A percentile compares a stretch with the other conserved stretches of the same genome.
Conservation (phyloP, 2,329 filamentous ascomycete species). For the Mycocentrospora acerina region DNA sequence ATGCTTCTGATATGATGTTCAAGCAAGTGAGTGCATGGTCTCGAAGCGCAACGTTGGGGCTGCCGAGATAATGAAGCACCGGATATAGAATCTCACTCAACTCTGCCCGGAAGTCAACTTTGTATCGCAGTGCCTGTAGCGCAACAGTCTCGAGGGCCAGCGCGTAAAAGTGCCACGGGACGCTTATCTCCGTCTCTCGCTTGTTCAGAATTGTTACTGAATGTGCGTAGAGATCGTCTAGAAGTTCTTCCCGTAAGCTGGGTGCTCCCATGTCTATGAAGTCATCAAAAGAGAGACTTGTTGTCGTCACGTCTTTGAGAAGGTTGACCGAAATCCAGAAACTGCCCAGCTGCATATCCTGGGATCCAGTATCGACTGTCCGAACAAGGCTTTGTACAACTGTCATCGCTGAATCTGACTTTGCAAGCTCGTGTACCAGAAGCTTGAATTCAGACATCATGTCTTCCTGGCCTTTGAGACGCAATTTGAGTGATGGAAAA, state of each 20-base stretch:
- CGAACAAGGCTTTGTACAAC: slow-evolving; percentile 68
- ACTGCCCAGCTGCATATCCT: slow-evolving; percentile 64
- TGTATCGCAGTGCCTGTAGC: slow-evolving; percentile 69
- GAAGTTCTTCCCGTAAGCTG: slow-evolving; percentile 32
- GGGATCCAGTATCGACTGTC: slow-evolving; percentile 59
- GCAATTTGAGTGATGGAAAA: slow-evolving; percentile 62
- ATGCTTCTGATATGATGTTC: slow-evolving; percentile 74
- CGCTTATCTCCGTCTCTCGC: slow-evolving; percentile 34
- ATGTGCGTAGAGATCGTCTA: slow-evolving; percentile 69
- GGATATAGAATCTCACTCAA: slow-evolving; percentile 91
- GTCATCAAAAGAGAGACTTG: slow-evolving; percentile 61
- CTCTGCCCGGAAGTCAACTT: slow-evolving; percentile 73
- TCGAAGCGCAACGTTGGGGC: slow-evolving; percentile 66
- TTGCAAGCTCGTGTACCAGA: slow-evolving; percentile 58
- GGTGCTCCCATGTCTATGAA: slow-evolving; percentile 60
- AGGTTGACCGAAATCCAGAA: slow-evolving; percentile 81
- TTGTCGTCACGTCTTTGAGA: slow-evolving; percentile 58
- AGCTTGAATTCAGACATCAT: slow-evolving; percentile 64
- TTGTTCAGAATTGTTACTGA: slow-evolving; percentile 63
- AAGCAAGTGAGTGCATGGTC: slow-evolving; percentile 81
- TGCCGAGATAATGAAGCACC: slow-evolving; percentile 83
- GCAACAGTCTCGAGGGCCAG: slow-evolving; percentile 80
- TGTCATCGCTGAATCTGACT: slow-evolving; percentile 45
- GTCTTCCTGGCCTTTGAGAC: slow-evolving; percentile 64
- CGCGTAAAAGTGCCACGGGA: slow-evolving; percentile 73